These are phyloP conservation scores for Ophiostoma sp. DNA, from an alignment of 2,329 filamentous ascomycete species.

Conservation along the genomic window DNA sequence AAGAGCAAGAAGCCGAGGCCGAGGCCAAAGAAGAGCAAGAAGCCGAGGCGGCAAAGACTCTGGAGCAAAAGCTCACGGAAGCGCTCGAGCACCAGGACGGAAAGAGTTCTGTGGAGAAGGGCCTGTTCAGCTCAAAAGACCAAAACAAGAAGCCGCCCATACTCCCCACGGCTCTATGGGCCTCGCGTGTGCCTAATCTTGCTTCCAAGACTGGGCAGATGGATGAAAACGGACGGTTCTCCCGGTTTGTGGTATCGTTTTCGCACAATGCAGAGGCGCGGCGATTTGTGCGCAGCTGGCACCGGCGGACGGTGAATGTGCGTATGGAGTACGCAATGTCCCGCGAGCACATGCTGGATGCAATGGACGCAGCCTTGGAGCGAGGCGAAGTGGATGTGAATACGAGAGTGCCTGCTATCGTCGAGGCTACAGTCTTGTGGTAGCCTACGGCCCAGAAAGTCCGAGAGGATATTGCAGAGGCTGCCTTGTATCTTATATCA, in stretches of 20 bases:
- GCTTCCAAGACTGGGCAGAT: slow-evolving; percentile 28
- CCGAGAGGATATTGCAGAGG: not conserved
- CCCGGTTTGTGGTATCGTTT: slow-evolving; percentile 52
- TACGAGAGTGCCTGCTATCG: slow-evolving; percentile 22
- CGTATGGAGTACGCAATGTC: slow-evolving; percentile 17
- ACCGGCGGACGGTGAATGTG: slow-evolving; percentile 35
- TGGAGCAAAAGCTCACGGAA: not conserved
- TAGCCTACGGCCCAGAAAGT: slow-evolving; percentile 22
- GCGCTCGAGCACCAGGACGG: not conserved
- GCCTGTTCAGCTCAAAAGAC: not conserved
- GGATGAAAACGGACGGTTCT: slow-evolving; percentile 34
- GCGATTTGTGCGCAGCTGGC: slow-evolving; percentile 44
- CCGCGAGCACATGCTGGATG: slow-evolving; percentile 12
- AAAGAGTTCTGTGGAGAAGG: not conserved
- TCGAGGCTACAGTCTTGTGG: slow-evolving; percentile 32
- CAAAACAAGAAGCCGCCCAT: not conserved
- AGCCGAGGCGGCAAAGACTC: not conserved
- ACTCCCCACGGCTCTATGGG: slow-evolving; percentile 11
- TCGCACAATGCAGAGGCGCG: slow-evolving; percentile 48
- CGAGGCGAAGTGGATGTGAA: not conserved
- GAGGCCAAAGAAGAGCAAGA: not conserved
- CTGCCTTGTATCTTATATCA: not conserved
- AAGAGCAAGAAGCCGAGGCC: not conserved
- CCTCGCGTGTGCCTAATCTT: slow-evolving; percentile 21
- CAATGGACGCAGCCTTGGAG: not conserved